phyloP scores from a whole-genome alignment of 1,284 basidiomycete genomes.

The Veloboletus limbatus region DNA sequence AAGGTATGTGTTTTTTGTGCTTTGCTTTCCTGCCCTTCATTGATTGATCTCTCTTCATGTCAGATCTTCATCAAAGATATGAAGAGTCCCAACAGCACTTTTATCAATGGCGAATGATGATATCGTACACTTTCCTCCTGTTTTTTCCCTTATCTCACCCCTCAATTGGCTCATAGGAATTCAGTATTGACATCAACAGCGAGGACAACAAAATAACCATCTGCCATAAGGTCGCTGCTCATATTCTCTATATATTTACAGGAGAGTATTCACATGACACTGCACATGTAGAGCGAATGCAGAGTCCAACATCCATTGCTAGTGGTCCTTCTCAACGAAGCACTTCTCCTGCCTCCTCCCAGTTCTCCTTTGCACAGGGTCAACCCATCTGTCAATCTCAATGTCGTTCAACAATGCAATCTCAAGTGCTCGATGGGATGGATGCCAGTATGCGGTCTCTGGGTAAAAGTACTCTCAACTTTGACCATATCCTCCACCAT shows the following conservation, averaged over 20 bases:
- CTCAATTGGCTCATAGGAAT: conserved; percentile 65
- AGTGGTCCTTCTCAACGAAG: conserved; percentile 30
- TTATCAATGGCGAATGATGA: conserved; percentile 98
- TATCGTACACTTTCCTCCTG: too few relatives aligned
- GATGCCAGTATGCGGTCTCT: conserved; percentile 69
- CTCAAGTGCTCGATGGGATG: conserved; percentile 62
- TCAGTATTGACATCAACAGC: conserved; percentile 97
- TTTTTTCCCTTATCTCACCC: not conserved
- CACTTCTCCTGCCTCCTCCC: conserved; percentile 28
- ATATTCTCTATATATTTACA: conserved; percentile 84
- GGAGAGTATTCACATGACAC: conserved; percentile 81
- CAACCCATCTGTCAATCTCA: conserved; percentile 39
- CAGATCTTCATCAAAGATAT: conserved; percentile 98
- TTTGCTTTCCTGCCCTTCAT: too few relatives aligned
- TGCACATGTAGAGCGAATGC: conserved; percentile 57
- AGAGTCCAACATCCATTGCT: conserved; percentile 22
- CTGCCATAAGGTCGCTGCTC: conserved; percentile 97
- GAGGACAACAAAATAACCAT: conserved; percentile 99
- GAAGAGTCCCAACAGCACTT: conserved; percentile 97
- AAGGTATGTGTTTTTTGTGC: conserved; percentile 61
- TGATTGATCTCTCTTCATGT: conserved; percentile 4
- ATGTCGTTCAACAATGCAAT: conserved; percentile 54
- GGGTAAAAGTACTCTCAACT: conserved; percentile 75
- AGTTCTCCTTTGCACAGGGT: conserved; percentile 38
- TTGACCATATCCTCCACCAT: conserved; percentile 79